phyloP scores from a whole-genome alignment of 1,284 basidiomycete genomes.

The Moniliella sp. region DNA sequence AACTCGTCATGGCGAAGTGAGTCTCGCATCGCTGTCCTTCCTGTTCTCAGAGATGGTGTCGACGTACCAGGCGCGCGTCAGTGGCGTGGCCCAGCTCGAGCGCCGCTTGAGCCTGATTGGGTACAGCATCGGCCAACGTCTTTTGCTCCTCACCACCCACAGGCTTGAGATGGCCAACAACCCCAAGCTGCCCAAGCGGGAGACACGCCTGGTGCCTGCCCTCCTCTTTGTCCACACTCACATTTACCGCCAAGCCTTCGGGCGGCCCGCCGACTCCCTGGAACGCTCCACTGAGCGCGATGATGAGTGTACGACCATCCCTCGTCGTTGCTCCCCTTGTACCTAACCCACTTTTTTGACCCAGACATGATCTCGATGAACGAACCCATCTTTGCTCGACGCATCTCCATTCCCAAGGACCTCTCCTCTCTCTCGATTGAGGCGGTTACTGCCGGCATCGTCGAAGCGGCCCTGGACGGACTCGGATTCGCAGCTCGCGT shows the following conservation, averaged over 20 bases:
- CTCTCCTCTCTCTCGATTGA: constrained; percentile 83
- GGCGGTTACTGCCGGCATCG: constrained; percentile 83
- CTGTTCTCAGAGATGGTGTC: constrained; percentile 23
- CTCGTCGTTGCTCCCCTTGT: not conserved
- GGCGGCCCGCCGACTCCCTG: constrained; percentile 72
- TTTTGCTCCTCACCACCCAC: constrained; percentile 12
- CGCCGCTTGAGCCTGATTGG: constrained; percentile 12
- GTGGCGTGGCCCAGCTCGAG: constrained; percentile 80
- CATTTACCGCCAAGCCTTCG: constrained; percentile 81
- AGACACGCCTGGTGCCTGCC: constrained; percentile 20
- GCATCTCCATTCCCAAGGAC: constrained; percentile 79
- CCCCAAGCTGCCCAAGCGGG: constrained; percentile 20
- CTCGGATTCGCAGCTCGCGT: constrained; percentile 84
- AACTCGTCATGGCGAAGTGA: constrained; percentile 9
- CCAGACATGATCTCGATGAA: constrained; percentile 96
- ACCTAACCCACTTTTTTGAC: too few relatives aligned
- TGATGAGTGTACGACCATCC: constrained; percentile 56
- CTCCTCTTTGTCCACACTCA: constrained; percentile 38
- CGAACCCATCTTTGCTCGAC: constrained; percentile 66
- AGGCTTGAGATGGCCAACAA: constrained; percentile 13
- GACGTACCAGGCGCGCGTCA: constrained; percentile 81
- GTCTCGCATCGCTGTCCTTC: constrained; percentile 12
- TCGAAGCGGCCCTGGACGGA: constrained; percentile 87
- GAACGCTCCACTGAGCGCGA: constrained; percentile 85
- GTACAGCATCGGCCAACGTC: constrained; percentile 14